A percentile compares a stretch with the other conserved stretches of the same genome.
Evolutionary conservation across 495 filamentous ascomycete genomes (phyloP).

Genomic region (Corynascus novoguineensis): DNA sequence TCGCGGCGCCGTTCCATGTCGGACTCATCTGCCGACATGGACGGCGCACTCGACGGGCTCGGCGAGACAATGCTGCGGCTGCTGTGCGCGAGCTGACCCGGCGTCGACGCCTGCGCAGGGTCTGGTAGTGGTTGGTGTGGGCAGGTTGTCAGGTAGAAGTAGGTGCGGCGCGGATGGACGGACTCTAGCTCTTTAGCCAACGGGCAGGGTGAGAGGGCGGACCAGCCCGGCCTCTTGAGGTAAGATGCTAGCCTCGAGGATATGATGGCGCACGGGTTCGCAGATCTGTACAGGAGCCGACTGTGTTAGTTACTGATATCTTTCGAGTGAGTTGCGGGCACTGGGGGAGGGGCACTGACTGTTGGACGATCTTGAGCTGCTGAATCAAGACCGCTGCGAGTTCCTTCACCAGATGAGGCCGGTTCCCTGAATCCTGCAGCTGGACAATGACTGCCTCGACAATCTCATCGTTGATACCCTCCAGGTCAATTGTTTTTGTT

Average conservation of each 20-base stretch:
- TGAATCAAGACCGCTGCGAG: conserved; percentile 73
- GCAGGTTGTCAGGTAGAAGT: conserved; percentile 86
- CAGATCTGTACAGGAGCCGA: conserved; percentile 67
- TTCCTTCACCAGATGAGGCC: conserved; percentile 92
- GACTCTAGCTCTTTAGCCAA: conserved; percentile 87
- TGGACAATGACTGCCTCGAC: conserved; percentile 88
- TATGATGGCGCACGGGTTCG: conserved; percentile 90
- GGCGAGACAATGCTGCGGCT: conserved; percentile 68
- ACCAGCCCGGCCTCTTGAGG: conserved; percentile 79
- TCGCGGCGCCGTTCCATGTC: conserved; percentile 66
- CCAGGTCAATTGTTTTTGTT: conserved; percentile 65
- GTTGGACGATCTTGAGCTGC: conserved; percentile 77
- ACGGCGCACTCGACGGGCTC: conserved; percentile 69
- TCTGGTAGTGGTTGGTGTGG: conserved; percentile 80
- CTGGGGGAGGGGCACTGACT: conserved; percentile 52
- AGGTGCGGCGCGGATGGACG: conserved; percentile 89
- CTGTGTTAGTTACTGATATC: conserved; percentile 31
- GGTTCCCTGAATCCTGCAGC: conserved; percentile 85
- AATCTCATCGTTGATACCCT: conserved; percentile 91
- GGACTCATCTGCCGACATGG: conserved; percentile 50
- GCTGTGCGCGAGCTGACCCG: conserved; percentile 40
- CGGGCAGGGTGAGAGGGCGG: conserved; percentile 73
- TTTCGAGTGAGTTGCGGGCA: neutral
- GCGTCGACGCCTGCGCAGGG: conserved; percentile 41
- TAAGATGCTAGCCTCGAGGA: conserved; percentile 86